Evolutionary conservation across 331 rosid species (phyloP).

Genomic region (Malus hybrid): DNA sequence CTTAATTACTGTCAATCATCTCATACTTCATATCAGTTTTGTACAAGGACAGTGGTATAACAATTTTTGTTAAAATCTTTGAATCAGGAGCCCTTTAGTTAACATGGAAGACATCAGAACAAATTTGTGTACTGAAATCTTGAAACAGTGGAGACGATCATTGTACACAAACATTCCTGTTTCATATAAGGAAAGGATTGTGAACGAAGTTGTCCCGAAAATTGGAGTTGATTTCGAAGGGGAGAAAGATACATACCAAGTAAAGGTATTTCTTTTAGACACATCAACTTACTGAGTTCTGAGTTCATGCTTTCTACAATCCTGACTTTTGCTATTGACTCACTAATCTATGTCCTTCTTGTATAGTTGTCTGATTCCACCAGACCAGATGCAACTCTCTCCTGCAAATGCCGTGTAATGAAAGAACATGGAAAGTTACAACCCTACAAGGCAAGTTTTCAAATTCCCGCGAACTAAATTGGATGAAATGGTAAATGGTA

Average conservation of each 20-base stretch:
- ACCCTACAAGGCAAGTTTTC: constrained; percentile 35
- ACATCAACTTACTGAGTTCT: background rate
- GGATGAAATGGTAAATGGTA: background rate
- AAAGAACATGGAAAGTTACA: constrained; percentile 28
- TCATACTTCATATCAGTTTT: background rate
- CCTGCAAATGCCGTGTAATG: constrained; percentile 33
- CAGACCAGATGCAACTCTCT: constrained; percentile 18
- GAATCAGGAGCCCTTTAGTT: constrained; percentile 26
- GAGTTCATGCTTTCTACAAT: background rate
- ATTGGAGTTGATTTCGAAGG: constrained; percentile 30
- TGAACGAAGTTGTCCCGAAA: constrained; percentile 7
- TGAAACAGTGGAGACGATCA: constrained; percentile 11
- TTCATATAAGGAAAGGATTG: constrained; percentile 30
- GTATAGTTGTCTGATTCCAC: constrained; percentile 31
- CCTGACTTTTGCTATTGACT: background rate
- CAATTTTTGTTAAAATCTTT: background rate
- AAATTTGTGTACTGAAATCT: constrained; percentile 6
- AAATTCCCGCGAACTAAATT: background rate
- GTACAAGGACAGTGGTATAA: background rate
- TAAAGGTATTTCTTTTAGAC: constrained; percentile 26
- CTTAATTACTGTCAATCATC: background rate
- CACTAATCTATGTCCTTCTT: background rate
- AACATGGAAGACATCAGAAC: constrained; percentile 10
- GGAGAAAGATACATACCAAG: constrained; percentile 36
- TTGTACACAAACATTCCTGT: constrained; percentile 34